phyloP scores from a whole-genome alignment of 257 asterid genomes.

The Salvia splendens region DNA sequence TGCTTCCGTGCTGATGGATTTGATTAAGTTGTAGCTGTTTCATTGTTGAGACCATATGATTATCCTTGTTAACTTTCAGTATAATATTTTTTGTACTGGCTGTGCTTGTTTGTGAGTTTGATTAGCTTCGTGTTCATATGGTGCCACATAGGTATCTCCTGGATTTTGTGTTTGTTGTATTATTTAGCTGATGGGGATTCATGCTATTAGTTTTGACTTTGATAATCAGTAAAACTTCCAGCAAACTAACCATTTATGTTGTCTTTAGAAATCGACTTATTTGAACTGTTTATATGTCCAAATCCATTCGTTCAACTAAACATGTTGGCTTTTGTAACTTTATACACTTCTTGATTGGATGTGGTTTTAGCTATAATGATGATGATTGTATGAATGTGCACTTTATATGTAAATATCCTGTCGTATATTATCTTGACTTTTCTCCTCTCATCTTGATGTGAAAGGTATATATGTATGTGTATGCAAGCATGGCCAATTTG shows the following conservation, averaged over 20 bases:
- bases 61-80: conserved; percentile 19
- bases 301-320: background rate
- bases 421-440: background rate
- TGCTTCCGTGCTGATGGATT: background rate
- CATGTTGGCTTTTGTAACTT: conserved; percentile 10
- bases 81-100: conserved; percentile 10
- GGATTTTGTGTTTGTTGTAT: conserved; percentile 25
- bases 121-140: conserved; percentile 11
- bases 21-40: conserved; percentile 8
- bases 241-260: conserved; percentile 10
- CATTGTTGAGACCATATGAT: background rate
- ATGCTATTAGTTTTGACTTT: conserved; percentile 15
- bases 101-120: conserved; percentile 25
- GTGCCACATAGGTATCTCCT: conserved; percentile 23
- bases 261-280: background rate
- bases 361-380: conserved; percentile 21
- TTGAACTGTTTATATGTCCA: conserved; percentile 6
- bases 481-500: conserved; percentile 13
- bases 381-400: conserved; percentile 21
- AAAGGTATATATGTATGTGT: conserved; percentile 20
- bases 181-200: conserved; percentile 25
- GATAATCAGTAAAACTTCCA: conserved; percentile 2
- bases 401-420: background rate
- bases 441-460: conserved; percentile 21
- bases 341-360: conserved; percentile 19